phyloP scores from a whole-genome alignment of 352 stramenopile species.

The Phytopythium ostracodes region DNA sequence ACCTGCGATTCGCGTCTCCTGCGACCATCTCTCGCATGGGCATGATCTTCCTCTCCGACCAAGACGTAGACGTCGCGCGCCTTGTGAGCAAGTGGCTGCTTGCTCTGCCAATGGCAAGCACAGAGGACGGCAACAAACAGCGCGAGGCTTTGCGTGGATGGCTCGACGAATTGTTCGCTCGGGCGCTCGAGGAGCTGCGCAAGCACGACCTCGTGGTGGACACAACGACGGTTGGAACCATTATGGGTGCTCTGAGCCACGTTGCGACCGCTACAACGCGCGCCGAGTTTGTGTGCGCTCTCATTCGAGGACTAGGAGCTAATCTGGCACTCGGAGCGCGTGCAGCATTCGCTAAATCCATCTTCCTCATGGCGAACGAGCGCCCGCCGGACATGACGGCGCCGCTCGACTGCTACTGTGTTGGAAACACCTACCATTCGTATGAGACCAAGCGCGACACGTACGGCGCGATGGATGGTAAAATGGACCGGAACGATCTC shows the following conservation, averaged over 20 bases:
- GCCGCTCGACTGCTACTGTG: conserved; percentile 88
- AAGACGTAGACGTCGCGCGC: conserved; percentile 80
- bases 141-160: conserved; percentile 65
- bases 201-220: conserved; percentile 88
- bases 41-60: conserved; percentile 96
- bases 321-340: conserved; percentile 84
- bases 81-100: conserved; percentile 84
- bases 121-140: conserved; percentile 34
- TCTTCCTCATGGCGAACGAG: conserved; percentile 91
- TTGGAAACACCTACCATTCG: conserved; percentile 51
- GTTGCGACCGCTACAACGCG: conserved; percentile 65
- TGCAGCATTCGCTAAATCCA: conserved; percentile 84
- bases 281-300: conserved; percentile 87
- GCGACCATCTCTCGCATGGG: conserved; percentile 96
- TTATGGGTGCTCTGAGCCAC: conserved; percentile 91
- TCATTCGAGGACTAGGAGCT: conserved; percentile 91
- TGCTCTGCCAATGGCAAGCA: conserved; percentile 23
- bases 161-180: conserved; percentile 93
- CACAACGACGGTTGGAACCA: conserved; percentile 92
- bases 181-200: conserved; percentile 80
- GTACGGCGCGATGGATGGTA: conserved; percentile 66
- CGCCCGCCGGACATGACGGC: conserved; percentile 82
- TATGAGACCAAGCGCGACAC: conserved; percentile 83
- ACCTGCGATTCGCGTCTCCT: conserved; percentile 92
- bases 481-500: conserved; percentile 52